Conservation (phyloP, 176 grass and related monocot species). For the Rhynchospora pubera region DNA sequence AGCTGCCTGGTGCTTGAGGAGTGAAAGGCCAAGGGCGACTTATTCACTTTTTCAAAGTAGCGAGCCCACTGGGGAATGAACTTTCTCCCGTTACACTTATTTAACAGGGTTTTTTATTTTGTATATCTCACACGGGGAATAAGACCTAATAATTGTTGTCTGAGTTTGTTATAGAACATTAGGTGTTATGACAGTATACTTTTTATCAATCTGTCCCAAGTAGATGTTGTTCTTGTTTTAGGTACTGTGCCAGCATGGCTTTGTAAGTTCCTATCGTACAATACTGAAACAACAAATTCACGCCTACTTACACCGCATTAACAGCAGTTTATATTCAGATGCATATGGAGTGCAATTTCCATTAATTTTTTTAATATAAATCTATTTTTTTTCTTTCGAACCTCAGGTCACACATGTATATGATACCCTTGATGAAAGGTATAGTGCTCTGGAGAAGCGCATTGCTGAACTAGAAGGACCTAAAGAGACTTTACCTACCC, state of each 20-base stretch:
- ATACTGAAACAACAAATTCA: not conserved
- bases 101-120: not conserved
- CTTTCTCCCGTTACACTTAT: not conserved
- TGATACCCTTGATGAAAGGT: constrained; percentile 37
- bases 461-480: constrained; percentile 54
- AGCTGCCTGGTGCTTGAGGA: too few species aligned
- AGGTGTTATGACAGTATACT: not conserved
- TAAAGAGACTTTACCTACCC: constrained; percentile 22
- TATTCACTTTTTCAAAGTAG: too few species aligned
- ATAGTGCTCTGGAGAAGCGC: constrained; percentile 51
- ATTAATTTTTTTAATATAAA: not conserved
- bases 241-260: not conserved
- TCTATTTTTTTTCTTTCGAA: not conserved
- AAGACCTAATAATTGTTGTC: not conserved
- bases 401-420: constrained; percentile 47
- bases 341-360: not conserved
- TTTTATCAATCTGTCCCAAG: not conserved
- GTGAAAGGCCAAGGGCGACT: too few species aligned
- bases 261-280: not conserved
- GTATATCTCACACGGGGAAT: not conserved
- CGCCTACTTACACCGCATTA: not conserved
- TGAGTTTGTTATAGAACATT: not conserved
- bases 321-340: not conserved
- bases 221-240: not conserved
- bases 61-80: too few species aligned